A percentile compares a stretch with the other conserved stretches of the same genome.
Evolutionary conservation across 192 early-diverging fungal genomes (phyloP).

Genomic region (Rhizophagus prolifer): DNA sequence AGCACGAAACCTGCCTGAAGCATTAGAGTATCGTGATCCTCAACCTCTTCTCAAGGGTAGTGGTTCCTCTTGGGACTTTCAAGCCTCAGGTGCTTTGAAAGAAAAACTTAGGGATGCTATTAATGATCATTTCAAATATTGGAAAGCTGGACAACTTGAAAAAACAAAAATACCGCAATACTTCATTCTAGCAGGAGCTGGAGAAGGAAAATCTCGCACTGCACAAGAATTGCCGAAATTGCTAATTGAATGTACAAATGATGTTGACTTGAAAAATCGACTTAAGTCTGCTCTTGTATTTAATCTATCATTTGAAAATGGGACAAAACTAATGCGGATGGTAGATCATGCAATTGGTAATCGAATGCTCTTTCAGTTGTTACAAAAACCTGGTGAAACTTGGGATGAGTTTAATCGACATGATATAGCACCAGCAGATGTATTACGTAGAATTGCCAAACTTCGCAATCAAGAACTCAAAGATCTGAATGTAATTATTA

Average conservation of each 20-base stretch:
- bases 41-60: no score
- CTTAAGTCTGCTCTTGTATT: constrained; percentile 7
- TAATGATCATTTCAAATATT: not conserved
- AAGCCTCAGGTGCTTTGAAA: constrained; percentile 13
- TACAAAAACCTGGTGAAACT: not conserved
- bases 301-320: constrained; percentile 24
- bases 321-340: not conserved
- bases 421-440: not conserved
- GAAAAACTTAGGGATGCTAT: not conserved
- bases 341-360: not conserved
- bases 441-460: constrained; percentile 6
- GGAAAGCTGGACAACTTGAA: not conserved
- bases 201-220: constrained; percentile 19
- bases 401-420: constrained; percentile 4
- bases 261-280: not conserved
- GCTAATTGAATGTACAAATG: not conserved
- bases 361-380: not conserved
- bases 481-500: constrained; percentile 10
- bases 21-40: no score
- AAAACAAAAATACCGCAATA: constrained; percentile 5
- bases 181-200: constrained; percentile 11
- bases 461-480: not conserved
- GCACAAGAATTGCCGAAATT: not conserved
- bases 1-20: no score
- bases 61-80: constrained; percentile 14